phyloP scores from a whole-genome alignment of 2,329 filamentous ascomycete species.

The Aspergillus eucalypticola region DNA sequence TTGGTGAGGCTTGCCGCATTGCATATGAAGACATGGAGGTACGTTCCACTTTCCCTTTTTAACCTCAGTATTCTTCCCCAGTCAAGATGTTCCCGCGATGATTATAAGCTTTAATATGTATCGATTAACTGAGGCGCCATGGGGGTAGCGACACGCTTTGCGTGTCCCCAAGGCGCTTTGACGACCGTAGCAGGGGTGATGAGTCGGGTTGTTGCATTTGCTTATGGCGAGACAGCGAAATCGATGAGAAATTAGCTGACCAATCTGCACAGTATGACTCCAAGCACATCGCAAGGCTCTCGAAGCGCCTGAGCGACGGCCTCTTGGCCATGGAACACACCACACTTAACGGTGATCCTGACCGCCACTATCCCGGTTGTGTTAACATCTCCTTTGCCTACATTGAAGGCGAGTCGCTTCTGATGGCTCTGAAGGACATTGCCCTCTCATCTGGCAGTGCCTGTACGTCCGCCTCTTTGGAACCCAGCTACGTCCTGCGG shows the following conservation, averaged over 20 bases:
- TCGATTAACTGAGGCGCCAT: constrained; percentile 76
- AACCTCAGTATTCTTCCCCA: constrained; percentile 6
- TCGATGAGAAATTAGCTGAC: constrained; percentile 7
- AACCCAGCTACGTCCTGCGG: constrained; percentile 93
- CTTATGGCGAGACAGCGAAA: not conserved
- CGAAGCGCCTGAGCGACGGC: constrained; percentile 78
- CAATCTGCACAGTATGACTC: constrained; percentile 85
- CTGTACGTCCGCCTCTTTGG: constrained; percentile 93
- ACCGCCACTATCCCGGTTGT: constrained; percentile 89
- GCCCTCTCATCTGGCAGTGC: constrained; percentile 94
- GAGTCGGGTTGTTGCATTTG: constrained; percentile 39
- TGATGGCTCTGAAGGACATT: constrained; percentile 98
- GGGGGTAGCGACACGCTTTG: constrained; percentile 47
- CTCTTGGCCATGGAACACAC: constrained; percentile 91
- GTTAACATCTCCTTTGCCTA: constrained; percentile 99
- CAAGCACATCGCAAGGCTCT: constrained; percentile 78
- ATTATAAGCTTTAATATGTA: constrained; percentile 74
- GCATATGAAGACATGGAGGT: constrained; percentile 88
- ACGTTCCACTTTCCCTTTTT: constrained; percentile 48
- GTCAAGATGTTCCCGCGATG: constrained; percentile 48
- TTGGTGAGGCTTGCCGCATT: constrained; percentile 93
- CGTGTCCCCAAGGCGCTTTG: constrained; percentile 53
- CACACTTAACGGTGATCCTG: constrained; percentile 79
- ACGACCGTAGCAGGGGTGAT: constrained; percentile 69
- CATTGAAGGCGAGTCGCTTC: constrained; percentile 93